Evolutionary conservation across 345 rosid genomes (phyloP).

Genomic region (Melastoma malabathricum): DNA sequence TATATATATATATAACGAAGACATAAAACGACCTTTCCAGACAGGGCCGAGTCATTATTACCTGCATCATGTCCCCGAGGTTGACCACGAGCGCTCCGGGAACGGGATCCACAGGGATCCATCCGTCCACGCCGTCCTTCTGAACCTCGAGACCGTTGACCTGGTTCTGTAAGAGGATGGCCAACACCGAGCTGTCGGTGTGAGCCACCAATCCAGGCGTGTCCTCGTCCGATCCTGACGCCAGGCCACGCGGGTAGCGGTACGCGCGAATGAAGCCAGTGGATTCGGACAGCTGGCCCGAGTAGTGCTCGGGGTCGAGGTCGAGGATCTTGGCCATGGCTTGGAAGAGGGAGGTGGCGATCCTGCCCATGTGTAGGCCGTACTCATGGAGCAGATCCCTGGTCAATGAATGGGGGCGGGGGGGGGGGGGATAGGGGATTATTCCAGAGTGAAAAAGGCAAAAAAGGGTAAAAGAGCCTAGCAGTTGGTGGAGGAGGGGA

Average conservation of each 20-base stretch:
- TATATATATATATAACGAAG: too few species aligned
- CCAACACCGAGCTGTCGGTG: constrained; percentile 69
- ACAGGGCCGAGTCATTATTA: constrained; percentile 1
- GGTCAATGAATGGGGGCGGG: neutral
- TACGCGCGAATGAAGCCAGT: constrained; percentile 46
- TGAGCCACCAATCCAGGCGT: constrained; percentile 49
- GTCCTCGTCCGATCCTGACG: constrained; percentile 4
- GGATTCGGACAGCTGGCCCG: constrained; percentile 31
- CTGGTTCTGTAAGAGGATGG: constrained; percentile 45
- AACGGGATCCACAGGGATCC: constrained; percentile 41
- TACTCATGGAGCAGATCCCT: constrained; percentile 55
- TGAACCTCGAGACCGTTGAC: constrained; percentile 57
- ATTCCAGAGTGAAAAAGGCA: too few species aligned
- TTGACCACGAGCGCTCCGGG: constrained; percentile 41
- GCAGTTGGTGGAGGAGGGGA: too few species aligned
- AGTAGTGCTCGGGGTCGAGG: constrained; percentile 17
- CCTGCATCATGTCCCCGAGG: constrained; percentile 92
- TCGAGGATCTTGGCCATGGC: constrained; percentile 32
- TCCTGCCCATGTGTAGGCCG: constrained; percentile 41
- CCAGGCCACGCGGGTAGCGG: constrained; percentile 31
- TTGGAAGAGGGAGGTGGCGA: constrained; percentile 32
- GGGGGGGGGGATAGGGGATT: too few species aligned
- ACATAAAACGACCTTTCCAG: too few species aligned
- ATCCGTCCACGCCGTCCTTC: constrained; percentile 19
- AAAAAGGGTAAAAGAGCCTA: too few species aligned